phyloP scores from a whole-genome alignment of 345 rosid species.

The Noccaea bulbosa region DNA sequence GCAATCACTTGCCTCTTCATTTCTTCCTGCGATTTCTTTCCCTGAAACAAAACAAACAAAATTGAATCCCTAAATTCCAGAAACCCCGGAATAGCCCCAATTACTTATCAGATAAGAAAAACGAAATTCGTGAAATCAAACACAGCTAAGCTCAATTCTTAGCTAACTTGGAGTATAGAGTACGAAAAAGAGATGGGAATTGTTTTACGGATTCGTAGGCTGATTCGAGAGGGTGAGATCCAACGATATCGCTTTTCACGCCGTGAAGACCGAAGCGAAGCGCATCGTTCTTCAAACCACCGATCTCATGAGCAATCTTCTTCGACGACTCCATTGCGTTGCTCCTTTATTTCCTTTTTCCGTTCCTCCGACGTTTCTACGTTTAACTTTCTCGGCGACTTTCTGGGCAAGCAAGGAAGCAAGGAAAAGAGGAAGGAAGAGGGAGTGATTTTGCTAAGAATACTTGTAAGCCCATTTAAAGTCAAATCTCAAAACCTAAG shows the following conservation, averaged over 20 bases:
- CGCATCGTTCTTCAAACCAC: slow-evolving; percentile 64
- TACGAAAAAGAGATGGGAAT: neutral
- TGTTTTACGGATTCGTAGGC: slow-evolving; percentile 59
- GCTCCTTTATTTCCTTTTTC: too few relatives aligned
- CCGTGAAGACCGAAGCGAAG: slow-evolving; percentile 85
- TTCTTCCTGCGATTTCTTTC: slow-evolving; percentile 54
- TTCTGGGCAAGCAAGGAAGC: slow-evolving; percentile 39
- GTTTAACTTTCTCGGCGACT: slow-evolving; percentile 37
- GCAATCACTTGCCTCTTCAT: slow-evolving; percentile 63
- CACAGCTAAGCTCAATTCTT: neutral
- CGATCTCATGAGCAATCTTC: slow-evolving; percentile 69
- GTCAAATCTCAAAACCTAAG: too few relatives aligned
- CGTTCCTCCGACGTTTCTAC: neutral
- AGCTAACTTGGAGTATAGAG: neutral
- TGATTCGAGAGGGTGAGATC: slow-evolving; percentile 82
- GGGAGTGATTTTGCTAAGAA: neutral
- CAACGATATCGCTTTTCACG: slow-evolving; percentile 72
- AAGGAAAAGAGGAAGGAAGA: neutral
- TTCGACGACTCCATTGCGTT: slow-evolving; percentile 59
- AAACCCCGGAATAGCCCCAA: neutral
- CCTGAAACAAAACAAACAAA: slow-evolving; percentile 42
- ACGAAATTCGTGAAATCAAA: neutral
- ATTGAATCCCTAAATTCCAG: slow-evolving; percentile 13
- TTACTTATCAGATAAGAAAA: neutral
- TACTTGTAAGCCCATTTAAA: too few relatives aligned